Evolutionary conservation across 108 stramenopile genomes (phyloP).

Genomic region (Skeletonema grethae): DNA sequence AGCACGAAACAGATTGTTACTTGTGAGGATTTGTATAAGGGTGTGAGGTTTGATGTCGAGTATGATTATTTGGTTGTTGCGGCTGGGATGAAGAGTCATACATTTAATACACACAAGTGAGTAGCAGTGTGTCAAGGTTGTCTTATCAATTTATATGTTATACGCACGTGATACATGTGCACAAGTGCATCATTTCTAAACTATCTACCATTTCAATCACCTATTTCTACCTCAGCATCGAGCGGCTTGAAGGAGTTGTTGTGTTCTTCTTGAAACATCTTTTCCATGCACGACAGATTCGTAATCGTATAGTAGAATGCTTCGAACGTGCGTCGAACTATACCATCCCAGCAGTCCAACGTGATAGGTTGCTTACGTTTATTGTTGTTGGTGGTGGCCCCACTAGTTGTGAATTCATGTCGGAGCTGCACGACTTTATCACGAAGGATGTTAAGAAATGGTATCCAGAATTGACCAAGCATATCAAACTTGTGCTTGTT

Average conservation of each 20-base stretch:
- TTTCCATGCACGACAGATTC: conserved; percentile 91
- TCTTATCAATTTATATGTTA: neutral
- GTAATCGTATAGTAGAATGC: conserved; percentile 91
- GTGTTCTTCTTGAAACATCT: conserved; percentile 97
- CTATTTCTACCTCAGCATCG: conserved; percentile 14
- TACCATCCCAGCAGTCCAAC: conserved; percentile 64
- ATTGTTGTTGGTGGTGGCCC: conserved; percentile 98
- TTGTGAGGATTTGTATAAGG: conserved; percentile 70
- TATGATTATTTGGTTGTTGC: conserved; percentile 93
- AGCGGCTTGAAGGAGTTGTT: conserved; percentile 69
- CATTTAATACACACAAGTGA: conserved; percentile 77
- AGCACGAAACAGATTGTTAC: conserved; percentile 53
- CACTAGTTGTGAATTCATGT: conserved; percentile 93
- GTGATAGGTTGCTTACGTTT: conserved; percentile 88
- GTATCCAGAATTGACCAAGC: conserved; percentile 84
- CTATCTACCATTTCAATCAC: neutral
- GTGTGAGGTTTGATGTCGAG: conserved; percentile 67
- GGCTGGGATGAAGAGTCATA: conserved; percentile 92
- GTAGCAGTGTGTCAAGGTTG: conserved; percentile 1
- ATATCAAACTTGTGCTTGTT: conserved; percentile 87
- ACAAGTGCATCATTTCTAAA: neutral
- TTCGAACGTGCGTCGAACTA: conserved; percentile 95
- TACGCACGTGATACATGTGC: neutral
- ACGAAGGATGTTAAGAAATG: conserved; percentile 77
- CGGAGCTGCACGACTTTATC: conserved; percentile 94